A percentile compares a stretch with the other conserved stretches of the same genome.
Evolutionary conservation across 805 yeast genomes (phyloP).

Genomic region (Wilhelminamyces savonicus): DNA sequence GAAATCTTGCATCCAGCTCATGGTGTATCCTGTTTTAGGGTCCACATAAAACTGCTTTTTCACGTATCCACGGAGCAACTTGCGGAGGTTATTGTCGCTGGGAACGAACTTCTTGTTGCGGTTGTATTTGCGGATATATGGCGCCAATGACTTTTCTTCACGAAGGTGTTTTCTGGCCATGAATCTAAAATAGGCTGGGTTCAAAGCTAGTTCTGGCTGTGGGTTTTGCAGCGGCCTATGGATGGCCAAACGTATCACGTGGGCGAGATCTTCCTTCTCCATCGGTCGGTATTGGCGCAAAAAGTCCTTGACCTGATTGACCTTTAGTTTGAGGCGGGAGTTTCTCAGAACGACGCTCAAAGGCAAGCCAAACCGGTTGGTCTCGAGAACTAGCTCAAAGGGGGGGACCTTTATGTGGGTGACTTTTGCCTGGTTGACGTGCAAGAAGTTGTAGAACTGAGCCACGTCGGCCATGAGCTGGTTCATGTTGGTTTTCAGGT

Average conservation of each 20-base stretch:
- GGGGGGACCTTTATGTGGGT: slow-evolving; percentile 20
- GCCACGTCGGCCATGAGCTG: slow-evolving; percentile 7
- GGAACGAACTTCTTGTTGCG: slow-evolving; percentile 23
- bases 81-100: slow-evolving; percentile 21
- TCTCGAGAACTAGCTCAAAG: slow-evolving; percentile 26
- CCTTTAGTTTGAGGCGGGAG: slow-evolving; percentile 14
- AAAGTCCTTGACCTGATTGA: slow-evolving; percentile 17
- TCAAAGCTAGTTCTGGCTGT: slow-evolving; percentile 4
- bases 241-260: slow-evolving; percentile 12
- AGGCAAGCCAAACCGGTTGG: slow-evolving; percentile 26
- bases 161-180: slow-evolving; percentile 17
- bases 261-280: slow-evolving; percentile 7
- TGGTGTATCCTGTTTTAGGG: slow-evolving; percentile 9
- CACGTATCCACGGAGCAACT: slow-evolving; percentile 20
- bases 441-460: slow-evolving; percentile 15
- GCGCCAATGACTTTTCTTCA: slow-evolving; percentile 10
- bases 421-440: slow-evolving; percentile 10
- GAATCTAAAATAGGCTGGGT: slow-evolving; percentile 20
- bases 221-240: slow-evolving; percentile 3
- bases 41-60: slow-evolving; percentile 23
- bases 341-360: slow-evolving; percentile 21
- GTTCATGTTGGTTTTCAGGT: not conserved
- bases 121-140: slow-evolving; percentile 10
- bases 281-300: slow-evolving; percentile 17
- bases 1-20: slow-evolving; percentile 21